A percentile compares a stretch with the other conserved stretches of the same genome.
These are phyloP conservation scores for Aureobasidium uvarum DNA, from an alignment of 2,329 filamentous ascomycete species.

Conservation along the genomic window DNA sequence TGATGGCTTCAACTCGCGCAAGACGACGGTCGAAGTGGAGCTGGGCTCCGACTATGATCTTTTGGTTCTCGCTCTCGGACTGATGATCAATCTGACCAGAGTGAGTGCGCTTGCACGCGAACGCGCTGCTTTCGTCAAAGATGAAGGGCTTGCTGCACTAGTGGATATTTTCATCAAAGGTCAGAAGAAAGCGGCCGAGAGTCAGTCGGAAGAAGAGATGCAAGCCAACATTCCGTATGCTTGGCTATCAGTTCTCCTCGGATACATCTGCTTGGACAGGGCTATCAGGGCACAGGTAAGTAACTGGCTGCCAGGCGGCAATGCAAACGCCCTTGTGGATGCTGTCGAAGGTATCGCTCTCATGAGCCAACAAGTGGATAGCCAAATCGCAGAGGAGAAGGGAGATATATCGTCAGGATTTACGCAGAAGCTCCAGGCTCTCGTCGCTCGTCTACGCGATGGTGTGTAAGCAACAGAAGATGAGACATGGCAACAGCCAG, in stretches of 20 bases:
- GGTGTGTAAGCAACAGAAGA: not conserved
- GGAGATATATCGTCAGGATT: constrained; percentile 52
- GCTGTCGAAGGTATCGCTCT: constrained; percentile 62
- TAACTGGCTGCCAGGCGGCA: constrained; percentile 46
- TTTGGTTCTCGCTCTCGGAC: constrained; percentile 73
- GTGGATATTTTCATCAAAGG: constrained; percentile 35
- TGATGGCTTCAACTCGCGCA: constrained; percentile 33
- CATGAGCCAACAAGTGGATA: constrained; percentile 60
- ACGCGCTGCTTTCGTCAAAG: constrained; percentile 26
- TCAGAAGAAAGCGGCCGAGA: constrained; percentile 47
- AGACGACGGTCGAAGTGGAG: constrained; percentile 31
- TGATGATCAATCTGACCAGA: constrained; percentile 85
- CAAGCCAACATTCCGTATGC: constrained; percentile 80
- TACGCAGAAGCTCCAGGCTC: constrained; percentile 53
- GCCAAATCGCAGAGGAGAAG: constrained; percentile 47
- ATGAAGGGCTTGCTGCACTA: constrained; percentile 31
- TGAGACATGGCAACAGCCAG: constrained; percentile 1
- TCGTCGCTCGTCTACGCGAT: constrained; percentile 42
- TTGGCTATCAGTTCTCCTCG: constrained; percentile 80
- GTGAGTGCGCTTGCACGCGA: constrained; percentile 61
- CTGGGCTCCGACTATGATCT: constrained; percentile 64
- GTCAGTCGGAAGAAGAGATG: constrained; percentile 67
- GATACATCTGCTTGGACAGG: constrained; percentile 68
- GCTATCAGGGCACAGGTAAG: constrained; percentile 40
- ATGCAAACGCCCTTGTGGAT: constrained; percentile 52